Evolutionary conservation across 768 basidiomycete species (phyloP), one percentile per base, ranked within the genome.

Genomic region (Rhodocollybia butyracea): DNA sequence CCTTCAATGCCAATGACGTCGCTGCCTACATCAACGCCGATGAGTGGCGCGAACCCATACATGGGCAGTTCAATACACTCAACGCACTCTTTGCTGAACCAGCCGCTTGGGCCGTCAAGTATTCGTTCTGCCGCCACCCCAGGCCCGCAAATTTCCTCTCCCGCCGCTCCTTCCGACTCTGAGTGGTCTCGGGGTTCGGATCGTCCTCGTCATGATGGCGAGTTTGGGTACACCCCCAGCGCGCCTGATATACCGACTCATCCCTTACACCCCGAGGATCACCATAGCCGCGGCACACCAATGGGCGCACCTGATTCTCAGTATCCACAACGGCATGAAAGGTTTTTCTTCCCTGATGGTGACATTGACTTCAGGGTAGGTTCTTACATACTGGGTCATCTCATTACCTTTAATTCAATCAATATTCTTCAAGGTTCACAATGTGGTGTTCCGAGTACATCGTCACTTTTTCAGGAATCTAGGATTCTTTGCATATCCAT

Each of bases 361-460:
- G 42, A 42, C 31, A 24, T 53, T 19, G 38, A 41, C 11, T 41
- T 53, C 8, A 38, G 41, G 51, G 51, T 53, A 19, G 24, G 51
- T n/a, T 27, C 24, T 24, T 17, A 34, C 3, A 17, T 40, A 0
- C 12, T 30, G 48, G 19, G 17, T n/a, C 24, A 11, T 5, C 11
- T 24, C 15, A 11, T 29, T 24, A 42, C 2, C 15, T 27, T 21
- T 6, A 38, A 29, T 22, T 29, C 5, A 32, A 1, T 6, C 11
- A n/a, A n/a, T n/a, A n/a, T 53, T 42, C 11, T 7, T n/a, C 8
- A 8, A 53, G 51, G 51, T 53, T 17, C n/a, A 41, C 27, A 42
- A 53, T 12, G 31, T 53, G 24, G 15, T 53, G 24, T 53, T 41
- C 24, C 40, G 30, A 31, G 51, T 53, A 10, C 51, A 53, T 22